Evolutionary conservation across 257 asterid genomes (phyloP).

Genomic region (Henckelia pumila): DNA sequence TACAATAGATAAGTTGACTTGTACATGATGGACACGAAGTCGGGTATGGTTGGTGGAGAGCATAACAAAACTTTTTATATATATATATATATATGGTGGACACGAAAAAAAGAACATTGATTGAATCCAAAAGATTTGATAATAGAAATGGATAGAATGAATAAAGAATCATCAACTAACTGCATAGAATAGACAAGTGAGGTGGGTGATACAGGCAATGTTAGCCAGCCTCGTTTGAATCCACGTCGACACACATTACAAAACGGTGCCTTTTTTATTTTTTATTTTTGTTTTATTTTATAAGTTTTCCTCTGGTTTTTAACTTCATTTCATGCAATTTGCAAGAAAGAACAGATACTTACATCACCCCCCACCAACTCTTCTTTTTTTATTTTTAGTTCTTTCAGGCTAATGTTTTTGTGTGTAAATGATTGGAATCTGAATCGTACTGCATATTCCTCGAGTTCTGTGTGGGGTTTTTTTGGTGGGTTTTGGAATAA

Average conservation of each 20-base stretch:
- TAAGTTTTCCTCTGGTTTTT: conserved; percentile 22
- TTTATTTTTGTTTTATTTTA: background rate
- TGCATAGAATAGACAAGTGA: conserved; percentile 26
- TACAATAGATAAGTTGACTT: no score
- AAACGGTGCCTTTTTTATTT: conserved; percentile 29
- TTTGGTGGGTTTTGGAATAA: conserved; percentile 21
- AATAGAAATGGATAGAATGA: conserved; percentile 37
- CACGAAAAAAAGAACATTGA: conserved; percentile 8
- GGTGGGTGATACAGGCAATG: conserved; percentile 60
- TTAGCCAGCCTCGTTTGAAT: conserved; percentile 48
- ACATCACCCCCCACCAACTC: conserved; percentile 52
- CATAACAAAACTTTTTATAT: no score
- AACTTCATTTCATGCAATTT: conserved; percentile 44
- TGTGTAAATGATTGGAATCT: conserved; percentile 51
- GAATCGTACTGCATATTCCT: conserved; percentile 68
- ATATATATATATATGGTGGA: no score
- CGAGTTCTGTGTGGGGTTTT: conserved; percentile 9
- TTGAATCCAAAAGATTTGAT: conserved; percentile 37
- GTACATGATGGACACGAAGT: no score
- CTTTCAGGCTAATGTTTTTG: conserved; percentile 26
- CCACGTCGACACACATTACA: conserved; percentile 63
- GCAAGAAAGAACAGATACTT: conserved; percentile 30
- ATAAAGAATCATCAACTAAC: conserved; percentile 18
- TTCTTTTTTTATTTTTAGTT: conserved; percentile 11
- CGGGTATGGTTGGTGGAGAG: no score